phyloP scores from a whole-genome alignment of 371 early-diverging fungal genomes.

The Actinomortierella wolfii region DNA sequence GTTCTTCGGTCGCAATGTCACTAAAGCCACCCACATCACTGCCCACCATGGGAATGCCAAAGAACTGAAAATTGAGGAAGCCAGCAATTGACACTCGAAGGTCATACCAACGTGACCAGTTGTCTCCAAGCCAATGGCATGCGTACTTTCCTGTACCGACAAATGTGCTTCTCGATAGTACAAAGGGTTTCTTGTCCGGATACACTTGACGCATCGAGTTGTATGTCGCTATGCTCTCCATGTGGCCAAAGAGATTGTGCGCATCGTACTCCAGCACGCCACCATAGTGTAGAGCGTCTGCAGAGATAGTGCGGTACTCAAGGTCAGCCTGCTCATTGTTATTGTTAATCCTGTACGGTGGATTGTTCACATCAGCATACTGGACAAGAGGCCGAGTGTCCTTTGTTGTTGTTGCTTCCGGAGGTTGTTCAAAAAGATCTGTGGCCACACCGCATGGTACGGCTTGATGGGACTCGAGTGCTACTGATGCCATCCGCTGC shows the following conservation, averaged over 20 bases:
- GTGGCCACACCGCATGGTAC: not conserved
- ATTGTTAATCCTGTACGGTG: slow-evolving; percentile 58
- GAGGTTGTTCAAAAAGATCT: not conserved
- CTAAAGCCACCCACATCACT: slow-evolving; percentile 79
- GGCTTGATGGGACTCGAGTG: too few species aligned
- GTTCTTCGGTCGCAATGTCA: slow-evolving; percentile 56
- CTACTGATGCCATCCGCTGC: too few species aligned
- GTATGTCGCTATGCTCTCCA: slow-evolving; percentile 55
- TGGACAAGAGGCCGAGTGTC: slow-evolving; percentile 9
- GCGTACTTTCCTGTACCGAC: slow-evolving; percentile 66
- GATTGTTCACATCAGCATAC: slow-evolving; percentile 23
- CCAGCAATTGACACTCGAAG: slow-evolving; percentile 62
- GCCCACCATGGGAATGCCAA: slow-evolving; percentile 70
- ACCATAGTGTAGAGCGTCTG: slow-evolving; percentile 60
- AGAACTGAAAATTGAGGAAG: slow-evolving; percentile 66
- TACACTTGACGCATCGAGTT: slow-evolving; percentile 47
- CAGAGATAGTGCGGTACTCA: slow-evolving; percentile 55
- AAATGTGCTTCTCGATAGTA: slow-evolving; percentile 76
- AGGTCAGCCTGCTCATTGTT: slow-evolving; percentile 50
- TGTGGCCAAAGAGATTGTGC: slow-evolving; percentile 73
- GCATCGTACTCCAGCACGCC: slow-evolving; percentile 61
- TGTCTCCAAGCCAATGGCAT: slow-evolving; percentile 67
- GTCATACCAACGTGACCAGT: slow-evolving; percentile 52
- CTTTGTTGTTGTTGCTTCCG: not conserved
- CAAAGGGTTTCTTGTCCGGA: slow-evolving; percentile 65